A percentile compares a stretch with the other conserved stretches of the same genome.
Conservation (phyloP, 108 stramenopile species). For the Nannochloropsis gaditana region DNA sequence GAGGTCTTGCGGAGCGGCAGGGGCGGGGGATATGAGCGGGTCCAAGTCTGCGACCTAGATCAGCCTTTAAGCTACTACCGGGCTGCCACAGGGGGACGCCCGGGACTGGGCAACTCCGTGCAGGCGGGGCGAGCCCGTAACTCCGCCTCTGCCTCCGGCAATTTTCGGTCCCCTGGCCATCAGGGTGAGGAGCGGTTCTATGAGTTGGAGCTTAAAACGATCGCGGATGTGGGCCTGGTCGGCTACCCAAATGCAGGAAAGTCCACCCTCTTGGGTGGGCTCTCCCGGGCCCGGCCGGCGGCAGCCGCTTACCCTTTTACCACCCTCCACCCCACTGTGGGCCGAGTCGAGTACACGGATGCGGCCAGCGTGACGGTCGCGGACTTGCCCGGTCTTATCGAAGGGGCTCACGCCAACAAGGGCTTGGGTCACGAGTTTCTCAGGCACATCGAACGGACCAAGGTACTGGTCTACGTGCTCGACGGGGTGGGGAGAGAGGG, state of each 20-base stretch:
- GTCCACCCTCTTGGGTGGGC: slow-evolving; percentile 71
- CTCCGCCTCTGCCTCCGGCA: background rate
- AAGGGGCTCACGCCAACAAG: slow-evolving; percentile 80
- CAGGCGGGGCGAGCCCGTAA: slow-evolving; percentile 29
- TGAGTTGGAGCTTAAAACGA: slow-evolving; percentile 84
- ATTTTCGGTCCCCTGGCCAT: slow-evolving; percentile 9
- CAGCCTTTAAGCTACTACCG: slow-evolving; percentile 26
- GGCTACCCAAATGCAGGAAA: slow-evolving; percentile 97
- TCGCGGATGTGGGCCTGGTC: slow-evolving; percentile 94
- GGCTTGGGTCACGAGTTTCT: slow-evolving; percentile 93
- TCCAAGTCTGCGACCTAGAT: slow-evolving; percentile 30
- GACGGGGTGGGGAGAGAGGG: slow-evolving; percentile 38
- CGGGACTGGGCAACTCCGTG: slow-evolving; percentile 36
- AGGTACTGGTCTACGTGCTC: slow-evolving; percentile 55
- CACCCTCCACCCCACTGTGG: slow-evolving; percentile 87
- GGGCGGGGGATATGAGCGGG: background rate
- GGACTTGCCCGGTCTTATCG: slow-evolving; percentile 93
- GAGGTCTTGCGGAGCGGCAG: slow-evolving; percentile 27
- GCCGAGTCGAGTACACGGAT: slow-evolving; percentile 62
- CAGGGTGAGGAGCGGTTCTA: slow-evolving; percentile 37
- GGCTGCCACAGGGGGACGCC: slow-evolving; percentile 32
- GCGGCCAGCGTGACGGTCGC: slow-evolving; percentile 70
- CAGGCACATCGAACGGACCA: slow-evolving; percentile 84
- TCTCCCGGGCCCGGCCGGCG: slow-evolving; percentile 79
- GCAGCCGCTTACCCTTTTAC: slow-evolving; percentile 97